Evolutionary conservation across 2,329 filamentous ascomycete genomes (phyloP).

Genomic region (Blastomyces percursus): DNA sequence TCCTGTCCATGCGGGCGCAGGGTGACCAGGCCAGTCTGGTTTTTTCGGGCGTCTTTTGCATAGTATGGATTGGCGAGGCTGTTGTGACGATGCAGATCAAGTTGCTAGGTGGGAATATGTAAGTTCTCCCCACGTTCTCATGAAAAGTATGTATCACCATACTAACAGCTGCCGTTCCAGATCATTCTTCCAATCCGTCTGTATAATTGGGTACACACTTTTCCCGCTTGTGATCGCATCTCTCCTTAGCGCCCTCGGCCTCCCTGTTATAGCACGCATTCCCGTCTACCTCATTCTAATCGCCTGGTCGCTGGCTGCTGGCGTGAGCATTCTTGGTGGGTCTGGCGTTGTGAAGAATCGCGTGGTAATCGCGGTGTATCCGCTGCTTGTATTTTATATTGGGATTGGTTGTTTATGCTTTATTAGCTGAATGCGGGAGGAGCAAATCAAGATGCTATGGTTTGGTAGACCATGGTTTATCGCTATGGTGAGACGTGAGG

Average conservation of each 20-base stretch:
- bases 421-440: constrained; percentile 56
- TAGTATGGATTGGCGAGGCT: constrained; percentile 94
- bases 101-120: constrained; percentile 94
- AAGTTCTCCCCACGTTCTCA: constrained; percentile 33
- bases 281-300: constrained; percentile 84
- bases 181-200: constrained; percentile 94
- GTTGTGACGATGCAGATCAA: constrained; percentile 98
- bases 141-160: neutral
- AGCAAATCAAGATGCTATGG: neutral
- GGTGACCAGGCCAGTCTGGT: constrained; percentile 74
- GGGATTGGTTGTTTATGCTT: constrained; percentile 91
- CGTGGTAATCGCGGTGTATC: constrained; percentile 87
- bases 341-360: constrained; percentile 93
- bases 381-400: constrained; percentile 89
- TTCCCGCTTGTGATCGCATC: constrained; percentile 94
- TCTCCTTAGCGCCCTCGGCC: constrained; percentile 68
- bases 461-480: neutral
- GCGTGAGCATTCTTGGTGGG: constrained; percentile 88
- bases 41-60: constrained; percentile 91
- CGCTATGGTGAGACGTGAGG: neutral
- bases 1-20: constrained; percentile 72
- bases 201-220: constrained; percentile 95
- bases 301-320: constrained; percentile 86
- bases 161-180: constrained; percentile 38
- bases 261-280: constrained; percentile 72